Evolutionary conservation across 1,284 basidiomycete genomes (phyloP), one percentile per base, ranked within the genome.

Genomic region (Boletus semigastroideus): DNA sequence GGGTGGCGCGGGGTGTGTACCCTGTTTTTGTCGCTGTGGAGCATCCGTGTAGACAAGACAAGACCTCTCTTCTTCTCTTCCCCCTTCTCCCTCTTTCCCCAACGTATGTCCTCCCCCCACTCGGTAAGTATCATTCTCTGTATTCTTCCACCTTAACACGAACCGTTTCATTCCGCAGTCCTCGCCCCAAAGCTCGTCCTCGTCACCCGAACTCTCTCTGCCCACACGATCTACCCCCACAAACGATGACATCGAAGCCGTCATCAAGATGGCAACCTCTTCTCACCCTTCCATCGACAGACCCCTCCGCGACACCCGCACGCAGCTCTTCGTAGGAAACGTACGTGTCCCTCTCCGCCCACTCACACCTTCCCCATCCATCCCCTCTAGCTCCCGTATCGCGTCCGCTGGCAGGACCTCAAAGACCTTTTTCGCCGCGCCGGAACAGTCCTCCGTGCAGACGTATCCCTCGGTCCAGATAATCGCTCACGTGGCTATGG

Each of bases 351-450:
- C 45, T 28, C 25, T 16, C 40, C 49, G 5, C 17, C 17, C 36
- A 10, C 2, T 16, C 11, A 0, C 34, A 7, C 40, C 2, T 33
- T 9, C 31, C n/a, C 10, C 10, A 28, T 19, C 30, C 19, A 7
- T 22, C 16, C 17, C 5, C 0, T 28, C 8, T 63, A 97, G 94
- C 76, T 97, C 34, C 96, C 95, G 0, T 92, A 92, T 66, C 92
- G 94, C 69, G 94, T 94, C 40, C 93, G 93, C 45, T 99, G 96
- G 96, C 96, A 99, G 74, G 96, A 99, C 72, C 83, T 99, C 59
- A 98, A 99, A 66, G 96, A 98, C 70, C 83, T 98, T 45, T 98
- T 98, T 71, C 86, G 96, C 46, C 89, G 92, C 59, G 91, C 94
- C 2, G 96, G 96, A 43, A 96, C 94, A 1, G 94, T 99, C 49